Evolutionary conservation across 805 yeast genomes (phyloP), one percentile per base, ranked within the genome.

Genomic region (Hanseniaspora meyeri): DNA sequence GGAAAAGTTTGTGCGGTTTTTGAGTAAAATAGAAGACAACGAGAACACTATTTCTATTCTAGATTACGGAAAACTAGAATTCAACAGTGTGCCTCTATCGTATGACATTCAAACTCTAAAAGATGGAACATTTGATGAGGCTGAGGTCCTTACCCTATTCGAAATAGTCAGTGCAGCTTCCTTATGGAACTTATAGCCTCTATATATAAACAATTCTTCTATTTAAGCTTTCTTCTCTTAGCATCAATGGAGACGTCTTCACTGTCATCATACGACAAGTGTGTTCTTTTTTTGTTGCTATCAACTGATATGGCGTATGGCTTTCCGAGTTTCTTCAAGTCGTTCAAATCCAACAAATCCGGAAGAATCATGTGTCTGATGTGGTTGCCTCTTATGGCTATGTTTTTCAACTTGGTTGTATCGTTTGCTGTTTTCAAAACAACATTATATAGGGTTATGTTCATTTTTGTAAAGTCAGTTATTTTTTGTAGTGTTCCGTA

Each of bases 401-500:
- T 52, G 31, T 52, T 52, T 19, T 52, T 52, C 17, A 52, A 45
- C 20, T 52, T 52, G n/a, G 50, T 52, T 12, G 56, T 52, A 5
- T 52, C 50, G 4, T 24, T 52, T 8, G 56, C 46, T 16, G 56
- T 52, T 34, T 40, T 45, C 19, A 52, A 27, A 7, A 52, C 50
- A 17, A 52, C 56, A 36, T 52, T 52, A 32, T 52, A 52, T 1
- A 52, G 38, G 7, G 38, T 52, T 31, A 52, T 37, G 32, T 52
- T 52, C 56, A 52, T 52, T 16, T 52, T 52, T 2, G 56, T 52
- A 14, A 52, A 52, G 17, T 52, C 56, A 14, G 95, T 76, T 43
- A 93, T 95, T 7, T 89, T 80, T 43, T 85, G 80, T 29, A 91
- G 73, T 14, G 90, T 86, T 0, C 97, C 97, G 63, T 85, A 79